Evolutionary conservation across 768 basidiomycete genomes (phyloP), one percentile per base, ranked within the genome.

Genomic region (Lactarius deliciosus): DNA sequence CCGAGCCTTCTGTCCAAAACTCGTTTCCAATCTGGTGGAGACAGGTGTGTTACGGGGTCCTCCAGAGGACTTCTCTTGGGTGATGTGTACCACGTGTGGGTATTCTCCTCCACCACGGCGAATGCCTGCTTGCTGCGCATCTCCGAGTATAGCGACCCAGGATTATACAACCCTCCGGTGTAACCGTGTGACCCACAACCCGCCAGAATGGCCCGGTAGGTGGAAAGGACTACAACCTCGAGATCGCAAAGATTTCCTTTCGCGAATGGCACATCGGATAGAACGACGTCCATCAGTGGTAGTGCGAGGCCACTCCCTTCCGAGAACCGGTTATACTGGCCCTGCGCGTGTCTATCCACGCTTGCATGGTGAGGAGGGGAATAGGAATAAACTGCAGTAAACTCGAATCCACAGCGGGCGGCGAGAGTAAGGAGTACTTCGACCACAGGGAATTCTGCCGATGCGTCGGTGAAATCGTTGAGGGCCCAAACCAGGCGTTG

Each of bases 391-490:
- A 59, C 22, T 45, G 67, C 69, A 30, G 41, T 40, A 36, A 68
- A 57, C 22, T 70, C 61, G 60, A 70, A 70, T 56, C 64, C 57
- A 18, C 61, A 70, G 57, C 68, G 68, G 11, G 38, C 13, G 5
- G 64, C 67, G 25, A 69, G 61, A 47, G 69, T 43, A 57, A 61
- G 69, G 56, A 70, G 66, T 16, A 64, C 22, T 34, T 65, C 61
- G 15, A 69, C 45, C 10, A 59, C 64, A 1, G 68, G 64, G 40
- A 63, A 66, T 41, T 61, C 61, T 16, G 38, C 61, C 5, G 50
- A 32, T 16, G 47, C 54, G 55, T 61, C 61, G 8, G 57, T 58
- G 15, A 40, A 60, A 22, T 59, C 69, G 55, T 70, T 70, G 9
- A 66, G 16, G 18, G 63, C 66, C 66, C 66, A 68, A 36, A 63